Conservation (phyloP, 2,329 filamentous ascomycete species). For the Xylaria hypoxylon region DNA sequence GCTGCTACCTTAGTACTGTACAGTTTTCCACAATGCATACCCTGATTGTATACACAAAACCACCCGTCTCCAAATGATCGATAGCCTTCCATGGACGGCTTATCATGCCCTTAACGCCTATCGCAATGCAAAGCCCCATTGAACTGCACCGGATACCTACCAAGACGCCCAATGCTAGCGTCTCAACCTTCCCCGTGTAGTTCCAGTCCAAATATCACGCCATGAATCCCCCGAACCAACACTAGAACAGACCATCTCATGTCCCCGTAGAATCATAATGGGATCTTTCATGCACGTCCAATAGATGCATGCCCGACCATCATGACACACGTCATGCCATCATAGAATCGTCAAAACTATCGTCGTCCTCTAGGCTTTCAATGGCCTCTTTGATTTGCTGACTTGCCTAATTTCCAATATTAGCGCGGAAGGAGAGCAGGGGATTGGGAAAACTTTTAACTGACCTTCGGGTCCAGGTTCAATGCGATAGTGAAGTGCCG, state of each 20-base stretch:
- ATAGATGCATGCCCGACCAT: conserved; percentile 31
- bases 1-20: conserved; percentile 45
- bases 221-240: conserved; percentile 33
- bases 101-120: conserved; percentile 46
- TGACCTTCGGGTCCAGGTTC: conserved; percentile 95
- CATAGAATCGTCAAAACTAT: conserved; percentile 76
- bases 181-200: conserved; percentile 23
- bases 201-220: conserved; percentile 32
- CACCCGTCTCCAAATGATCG: conserved; percentile 39
- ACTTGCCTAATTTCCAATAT: conserved; percentile 72
- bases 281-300: conserved; percentile 7
- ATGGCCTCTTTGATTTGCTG: conserved; percentile 97
- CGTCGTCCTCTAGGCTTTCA: conserved; percentile 86
- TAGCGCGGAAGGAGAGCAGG: conserved; percentile 38
- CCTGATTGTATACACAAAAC: conserved; percentile 47
- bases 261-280: conserved; percentile 29
- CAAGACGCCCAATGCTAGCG: conserved; percentile 35
- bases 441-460: conserved; percentile 40
- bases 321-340: conserved; percentile 61
- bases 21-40: conserved; percentile 46
- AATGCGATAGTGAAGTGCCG: conserved; percentile 94
- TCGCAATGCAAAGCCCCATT: conserved; percentile 46
- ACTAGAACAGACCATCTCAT: conserved; percentile 31
- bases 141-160: conserved; percentile 39
- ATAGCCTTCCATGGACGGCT: conserved; percentile 36